Conservation (phyloP, 139 green algal species). For the Tetraselmis striata region DNA sequence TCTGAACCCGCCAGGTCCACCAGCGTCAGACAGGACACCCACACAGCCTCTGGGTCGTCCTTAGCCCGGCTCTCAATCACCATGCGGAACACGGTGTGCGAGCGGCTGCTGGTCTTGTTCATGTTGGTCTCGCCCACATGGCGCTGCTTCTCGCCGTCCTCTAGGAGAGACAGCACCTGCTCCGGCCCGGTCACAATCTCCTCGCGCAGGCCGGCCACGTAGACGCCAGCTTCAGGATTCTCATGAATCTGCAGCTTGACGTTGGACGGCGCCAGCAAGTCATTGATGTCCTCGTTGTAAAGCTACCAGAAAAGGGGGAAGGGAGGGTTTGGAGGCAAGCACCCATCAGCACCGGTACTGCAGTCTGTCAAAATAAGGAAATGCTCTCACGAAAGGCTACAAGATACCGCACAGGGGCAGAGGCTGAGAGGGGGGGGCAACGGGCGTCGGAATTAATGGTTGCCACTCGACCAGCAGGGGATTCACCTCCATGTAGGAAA, state of each 20-base stretch:
- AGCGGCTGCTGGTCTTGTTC: constrained; percentile 83
- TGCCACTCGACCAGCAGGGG: too few species aligned
- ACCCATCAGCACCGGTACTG: too few species aligned
- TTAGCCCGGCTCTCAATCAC: constrained; percentile 69
- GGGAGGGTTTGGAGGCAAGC: neutral
- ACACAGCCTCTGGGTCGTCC: constrained; percentile 39
- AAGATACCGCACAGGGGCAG: neutral
- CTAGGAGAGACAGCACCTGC: constrained; percentile 75
- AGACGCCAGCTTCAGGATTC: constrained; percentile 72
- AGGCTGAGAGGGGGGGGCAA: neutral
- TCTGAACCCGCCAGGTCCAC: constrained; percentile 90
- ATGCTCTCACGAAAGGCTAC: neutral
- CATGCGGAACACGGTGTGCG: constrained; percentile 95
- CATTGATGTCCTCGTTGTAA: constrained; percentile 97
- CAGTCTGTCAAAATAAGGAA: neutral
- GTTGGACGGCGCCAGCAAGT: constrained; percentile 78
- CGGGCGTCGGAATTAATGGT: too few species aligned
- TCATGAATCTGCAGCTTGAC: constrained; percentile 79
- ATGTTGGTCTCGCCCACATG: constrained; percentile 94
- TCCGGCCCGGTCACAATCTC: constrained; percentile 81
- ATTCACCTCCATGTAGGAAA: constrained; percentile 98
- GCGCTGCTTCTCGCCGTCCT: constrained; percentile 62
- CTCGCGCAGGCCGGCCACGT: constrained; percentile 87
- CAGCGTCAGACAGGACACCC: constrained; percentile 78
- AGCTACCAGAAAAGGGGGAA: constrained; percentile 46